Evolutionary conservation across 768 basidiomycete species (phyloP).

Genomic region (Leucogyrophana mollusca): DNA sequence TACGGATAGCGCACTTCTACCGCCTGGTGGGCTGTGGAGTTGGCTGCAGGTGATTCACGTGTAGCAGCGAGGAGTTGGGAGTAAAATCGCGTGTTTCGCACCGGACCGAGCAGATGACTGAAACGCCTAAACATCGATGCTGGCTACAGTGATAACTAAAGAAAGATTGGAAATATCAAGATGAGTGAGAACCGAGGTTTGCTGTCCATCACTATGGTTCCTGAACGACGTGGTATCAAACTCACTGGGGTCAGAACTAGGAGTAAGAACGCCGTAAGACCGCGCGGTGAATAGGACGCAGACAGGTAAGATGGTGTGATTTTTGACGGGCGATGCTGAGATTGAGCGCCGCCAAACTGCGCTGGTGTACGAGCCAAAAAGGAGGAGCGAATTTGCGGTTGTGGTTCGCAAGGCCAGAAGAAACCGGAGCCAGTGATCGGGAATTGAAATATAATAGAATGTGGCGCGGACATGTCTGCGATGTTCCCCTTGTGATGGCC

Average conservation of each 20-base stretch:
- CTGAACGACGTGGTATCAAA: not conserved
- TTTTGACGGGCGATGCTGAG: too few species aligned
- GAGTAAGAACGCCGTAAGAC: too few species aligned
- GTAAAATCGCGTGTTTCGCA: constrained; percentile 7
- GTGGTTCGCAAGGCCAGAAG: too few species aligned
- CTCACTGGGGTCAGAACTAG: not conserved
- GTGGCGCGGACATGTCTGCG: not conserved
- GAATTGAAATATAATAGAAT: constrained; percentile 3
- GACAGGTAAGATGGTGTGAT: too few species aligned
- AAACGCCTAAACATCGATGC: constrained; percentile 4
- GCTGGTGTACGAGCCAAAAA: too few species aligned
- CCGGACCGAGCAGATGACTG: not conserved
- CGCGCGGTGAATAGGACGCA: too few species aligned
- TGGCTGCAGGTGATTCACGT: not conserved
- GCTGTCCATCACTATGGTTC: not conserved
- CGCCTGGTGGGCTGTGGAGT: constrained; percentile 1
- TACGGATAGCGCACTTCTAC: constrained; percentile 33
- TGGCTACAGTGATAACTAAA: not conserved
- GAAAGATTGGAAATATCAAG: not conserved
- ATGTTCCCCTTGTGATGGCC: not conserved
- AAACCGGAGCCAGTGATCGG: constrained; percentile 3
- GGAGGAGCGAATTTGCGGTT: too few species aligned
- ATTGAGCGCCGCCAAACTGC: too few species aligned
- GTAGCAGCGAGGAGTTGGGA: constrained; percentile 6
- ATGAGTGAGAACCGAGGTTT: not conserved